Evolutionary conservation across 345 rosid species (phyloP).

Genomic region (Citrus inodora): DNA sequence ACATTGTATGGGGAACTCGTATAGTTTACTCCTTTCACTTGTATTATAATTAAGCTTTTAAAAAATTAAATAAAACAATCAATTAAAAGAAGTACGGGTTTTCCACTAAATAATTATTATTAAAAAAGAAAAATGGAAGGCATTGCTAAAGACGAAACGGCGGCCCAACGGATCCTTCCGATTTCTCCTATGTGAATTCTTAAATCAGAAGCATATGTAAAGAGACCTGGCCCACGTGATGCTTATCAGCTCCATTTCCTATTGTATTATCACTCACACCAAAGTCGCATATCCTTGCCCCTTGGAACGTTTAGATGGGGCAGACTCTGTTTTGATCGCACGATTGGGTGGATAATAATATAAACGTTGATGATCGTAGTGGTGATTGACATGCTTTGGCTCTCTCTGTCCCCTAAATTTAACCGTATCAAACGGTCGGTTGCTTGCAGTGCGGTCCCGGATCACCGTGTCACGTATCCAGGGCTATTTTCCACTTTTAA

Average conservation of each 20-base stretch:
- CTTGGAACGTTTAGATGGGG: not conserved
- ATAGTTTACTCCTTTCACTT: not conserved
- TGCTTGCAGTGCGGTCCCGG: not conserved
- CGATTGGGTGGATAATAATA: not conserved
- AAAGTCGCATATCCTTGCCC: not conserved
- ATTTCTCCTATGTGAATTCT: conserved; percentile 9
- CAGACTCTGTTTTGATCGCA: not conserved
- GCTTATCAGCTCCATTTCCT: conserved; percentile 17
- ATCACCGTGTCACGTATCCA: not conserved
- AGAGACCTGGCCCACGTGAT: conserved; percentile 22
- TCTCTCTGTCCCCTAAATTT: not conserved
- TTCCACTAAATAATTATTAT: conserved; percentile 8
- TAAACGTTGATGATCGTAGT: not conserved
- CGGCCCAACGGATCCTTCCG: conserved; percentile 9
- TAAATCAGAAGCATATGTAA: not conserved
- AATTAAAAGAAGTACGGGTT: not conserved
- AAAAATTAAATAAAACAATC: not conserved
- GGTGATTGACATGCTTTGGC: not conserved
- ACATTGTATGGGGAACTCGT: not conserved
- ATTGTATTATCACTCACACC: not conserved
- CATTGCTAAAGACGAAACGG: conserved; percentile 3
- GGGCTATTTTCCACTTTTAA: conserved; percentile 11
- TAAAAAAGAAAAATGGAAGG: not conserved
- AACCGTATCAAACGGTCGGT: not conserved
- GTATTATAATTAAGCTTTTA: not conserved